Conservation (phyloP, 257 asterid species). For the Eucommia ulmoides region DNA sequence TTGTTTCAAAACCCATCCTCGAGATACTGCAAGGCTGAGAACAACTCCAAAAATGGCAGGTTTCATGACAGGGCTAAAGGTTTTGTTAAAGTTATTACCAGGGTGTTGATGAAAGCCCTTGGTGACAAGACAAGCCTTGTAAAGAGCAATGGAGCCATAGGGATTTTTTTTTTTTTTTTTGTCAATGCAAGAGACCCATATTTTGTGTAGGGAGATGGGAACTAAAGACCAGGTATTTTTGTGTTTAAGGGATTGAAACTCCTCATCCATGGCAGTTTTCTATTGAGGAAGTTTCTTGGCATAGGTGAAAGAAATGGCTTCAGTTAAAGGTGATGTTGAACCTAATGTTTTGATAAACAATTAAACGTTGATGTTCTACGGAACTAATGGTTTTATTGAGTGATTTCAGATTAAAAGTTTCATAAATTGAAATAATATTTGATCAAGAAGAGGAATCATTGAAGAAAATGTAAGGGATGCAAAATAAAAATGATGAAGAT, state of each 20-base stretch:
- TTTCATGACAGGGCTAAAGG: neutral
- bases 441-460: no score
- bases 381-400: no score
- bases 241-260: neutral
- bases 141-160: no score
- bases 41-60: neutral
- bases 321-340: no score
- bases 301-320: neutral
- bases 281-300: neutral
- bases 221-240: neutral
- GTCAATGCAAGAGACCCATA: neutral
- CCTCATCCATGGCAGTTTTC: neutral
- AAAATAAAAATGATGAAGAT: no score
- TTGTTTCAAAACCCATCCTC: neutral
- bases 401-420: no score
- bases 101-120: neutral
- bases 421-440: no score
- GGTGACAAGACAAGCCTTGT: no score
- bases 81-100: neutral
- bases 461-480: no score
- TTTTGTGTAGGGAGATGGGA: neutral
- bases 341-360: no score
- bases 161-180: neutral
- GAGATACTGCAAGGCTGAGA: neutral
- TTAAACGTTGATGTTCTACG: no score